phyloP scores from a whole-genome alignment of 108 stramenopile genomes.

The Cyclotella choctawhatcheeana region DNA sequence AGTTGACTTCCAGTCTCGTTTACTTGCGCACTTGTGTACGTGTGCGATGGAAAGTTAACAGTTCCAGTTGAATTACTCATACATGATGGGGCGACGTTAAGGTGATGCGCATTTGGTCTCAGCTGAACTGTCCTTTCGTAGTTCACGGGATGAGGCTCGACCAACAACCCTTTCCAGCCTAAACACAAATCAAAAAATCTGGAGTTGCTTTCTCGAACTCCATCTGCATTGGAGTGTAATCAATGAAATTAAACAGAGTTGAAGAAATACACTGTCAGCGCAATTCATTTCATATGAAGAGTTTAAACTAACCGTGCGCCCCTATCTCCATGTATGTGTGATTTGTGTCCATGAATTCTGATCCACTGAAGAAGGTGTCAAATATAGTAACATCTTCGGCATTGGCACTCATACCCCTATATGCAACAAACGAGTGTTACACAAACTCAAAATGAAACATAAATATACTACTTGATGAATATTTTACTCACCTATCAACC shows the following conservation, averaged over 20 bases:
- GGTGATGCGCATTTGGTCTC: conserved; percentile 57
- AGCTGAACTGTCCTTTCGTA: conserved; percentile 37
- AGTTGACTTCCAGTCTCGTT: conserved; percentile 23
- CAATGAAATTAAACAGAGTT: too few species aligned
- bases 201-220: conserved; percentile 52
- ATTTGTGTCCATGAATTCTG: background rate
- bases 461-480: too few species aligned
- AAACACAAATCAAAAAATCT: conserved; percentile 62
- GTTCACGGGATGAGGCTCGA: conserved; percentile 55
- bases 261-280: too few species aligned
- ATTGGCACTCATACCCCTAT: conserved; percentile 27
- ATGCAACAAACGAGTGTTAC: too few species aligned
- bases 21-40: conserved; percentile 53
- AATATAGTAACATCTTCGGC: conserved; percentile 19
- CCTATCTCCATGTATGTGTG: conserved; percentile 59
- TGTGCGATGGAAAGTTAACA: conserved; percentile 35
- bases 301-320: too few species aligned
- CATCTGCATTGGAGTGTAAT: too few species aligned
- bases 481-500: conserved; percentile 28
- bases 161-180: conserved; percentile 58
- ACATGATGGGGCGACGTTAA: conserved; percentile 58
- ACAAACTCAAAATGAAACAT: too few species aligned
- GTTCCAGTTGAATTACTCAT: conserved; percentile 4
- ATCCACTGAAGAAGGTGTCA: conserved; percentile 14
- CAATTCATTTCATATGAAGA: too few species aligned